Evolutionary conservation across 2,329 filamentous ascomycete genomes (phyloP), one percentile per base, ranked within the genome.

Genomic region (Phialophora tarda): DNA sequence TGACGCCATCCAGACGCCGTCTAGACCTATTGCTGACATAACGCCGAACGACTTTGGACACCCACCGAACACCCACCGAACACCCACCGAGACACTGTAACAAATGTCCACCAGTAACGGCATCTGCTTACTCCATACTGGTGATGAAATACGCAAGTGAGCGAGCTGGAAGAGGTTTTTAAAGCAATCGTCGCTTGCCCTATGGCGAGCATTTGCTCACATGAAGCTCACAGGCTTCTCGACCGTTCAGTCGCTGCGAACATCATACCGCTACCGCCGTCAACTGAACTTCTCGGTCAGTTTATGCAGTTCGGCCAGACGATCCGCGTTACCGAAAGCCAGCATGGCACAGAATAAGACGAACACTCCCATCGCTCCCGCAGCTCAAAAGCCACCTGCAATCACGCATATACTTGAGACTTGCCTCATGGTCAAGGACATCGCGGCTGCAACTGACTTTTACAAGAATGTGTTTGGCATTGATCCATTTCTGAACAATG

Each of bases 381-480:
- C 24, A 11, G 28, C 59, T 11, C 14, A n/a, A 10, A 51, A 28
- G 21, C 71, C 77, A 70, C 56, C 67, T 21, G 63, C 68, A 11
- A 71, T 71, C 32, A 71, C 71, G 11, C 74, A 76, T 63, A 71
- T 76, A 56, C 67, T 76, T 11, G 74, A 76, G 55, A 76, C 74
- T 24, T 71, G 70, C 61, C 69, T 76, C 12, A 74, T 75, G 59
- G 74, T 75, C 53, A 72, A 71, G 24, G 72, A 74, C 57, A 28
- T 76, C 26, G 61, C 60, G 1, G 57, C 65, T 5, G 66, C 74
- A 3, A 65, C 69, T 14, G 69, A 72, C 17, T 76, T 76, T 63
- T 76, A 76, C 64, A 71, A 67, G 32, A 68, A 73, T 4, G 51
- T 69, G 0, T 59, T 76, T n/a, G 66, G 71, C 10, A 56, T 72